Evolutionary conservation across 768 basidiomycete genomes (phyloP).

Genomic region (Crassisporium funariophilum): DNA sequence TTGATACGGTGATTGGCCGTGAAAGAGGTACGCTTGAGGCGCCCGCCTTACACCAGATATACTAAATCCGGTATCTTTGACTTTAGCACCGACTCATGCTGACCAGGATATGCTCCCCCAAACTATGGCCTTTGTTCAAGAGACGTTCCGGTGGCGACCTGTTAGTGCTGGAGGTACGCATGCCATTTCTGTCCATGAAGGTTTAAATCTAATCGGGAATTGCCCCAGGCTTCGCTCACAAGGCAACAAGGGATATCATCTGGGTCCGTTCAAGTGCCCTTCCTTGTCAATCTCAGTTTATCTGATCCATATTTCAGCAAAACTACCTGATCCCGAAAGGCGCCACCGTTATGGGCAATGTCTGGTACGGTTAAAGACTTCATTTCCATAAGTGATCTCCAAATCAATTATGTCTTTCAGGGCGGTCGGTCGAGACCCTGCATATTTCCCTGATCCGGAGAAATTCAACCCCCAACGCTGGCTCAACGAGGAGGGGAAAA

Average conservation of each 20-base stretch:
- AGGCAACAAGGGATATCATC: slow-evolving; percentile 62
- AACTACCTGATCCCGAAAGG: slow-evolving; percentile 57
- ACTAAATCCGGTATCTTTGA: too few species aligned
- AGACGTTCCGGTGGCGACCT: slow-evolving; percentile 54
- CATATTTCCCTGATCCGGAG: slow-evolving; percentile 61
- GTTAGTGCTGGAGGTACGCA: slow-evolving; percentile 47
- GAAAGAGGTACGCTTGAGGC: slow-evolving; percentile 39
- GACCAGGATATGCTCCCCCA: slow-evolving; percentile 46
- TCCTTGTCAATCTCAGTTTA: background rate
- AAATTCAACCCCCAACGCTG: slow-evolving; percentile 60
- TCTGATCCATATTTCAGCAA: slow-evolving; percentile 28
- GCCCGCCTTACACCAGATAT: too few species aligned
- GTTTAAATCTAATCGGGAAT: background rate
- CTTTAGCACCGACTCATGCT: slow-evolving; percentile 38
- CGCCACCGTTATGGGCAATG: slow-evolving; percentile 59
- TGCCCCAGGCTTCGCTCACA: slow-evolving; percentile 56
- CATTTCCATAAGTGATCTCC: background rate
- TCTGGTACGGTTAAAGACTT: slow-evolving; percentile 42
- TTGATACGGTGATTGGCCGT: slow-evolving; percentile 55
- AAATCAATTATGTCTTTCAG: slow-evolving; percentile 20
- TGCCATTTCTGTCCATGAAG: background rate
- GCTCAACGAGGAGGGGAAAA: slow-evolving; percentile 43
- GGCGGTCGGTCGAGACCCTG: slow-evolving; percentile 61
- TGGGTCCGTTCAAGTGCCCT: slow-evolving; percentile 43
- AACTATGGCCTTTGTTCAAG: slow-evolving; percentile 51